These are phyloP conservation scores for Biscutella laevigata DNA, from an alignment of 441 rosid species.

Conservation along the genomic window DNA sequence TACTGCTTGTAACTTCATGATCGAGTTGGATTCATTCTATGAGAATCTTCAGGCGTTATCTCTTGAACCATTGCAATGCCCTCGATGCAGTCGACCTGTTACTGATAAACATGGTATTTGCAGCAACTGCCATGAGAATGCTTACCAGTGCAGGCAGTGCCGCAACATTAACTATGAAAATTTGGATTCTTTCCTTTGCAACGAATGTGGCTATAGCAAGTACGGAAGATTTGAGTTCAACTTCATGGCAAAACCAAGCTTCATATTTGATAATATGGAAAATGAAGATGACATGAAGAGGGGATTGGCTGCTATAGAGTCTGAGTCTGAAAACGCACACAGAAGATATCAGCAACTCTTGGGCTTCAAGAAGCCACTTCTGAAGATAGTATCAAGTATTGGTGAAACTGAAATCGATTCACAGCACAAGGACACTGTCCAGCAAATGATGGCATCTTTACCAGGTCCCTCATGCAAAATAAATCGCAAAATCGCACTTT, in stretches of 20 bases:
- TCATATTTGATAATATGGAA: constrained; percentile 97
- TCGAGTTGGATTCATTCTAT: constrained; percentile 99
- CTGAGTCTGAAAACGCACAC: constrained; percentile 99
- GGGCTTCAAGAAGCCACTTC: constrained; percentile 99
- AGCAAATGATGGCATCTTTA: constrained; percentile 99
- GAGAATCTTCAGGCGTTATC: constrained; percentile 99
- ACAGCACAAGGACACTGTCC: constrained; percentile 98
- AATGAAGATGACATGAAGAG: constrained; percentile 99
- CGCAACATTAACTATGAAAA: constrained; percentile 99
- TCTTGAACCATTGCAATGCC: constrained; percentile 98
- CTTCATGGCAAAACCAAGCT: constrained; percentile 99
- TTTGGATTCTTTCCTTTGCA: constrained; percentile 98
- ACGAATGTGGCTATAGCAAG: constrained; percentile 99
- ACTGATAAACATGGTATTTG: constrained; percentile 99
- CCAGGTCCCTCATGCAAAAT: constrained; percentile 99
- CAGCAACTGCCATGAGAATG: constrained; percentile 98
- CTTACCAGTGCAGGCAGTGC: constrained; percentile 99
- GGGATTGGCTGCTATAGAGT: constrained; percentile 97
- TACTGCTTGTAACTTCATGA: constrained; percentile 99
- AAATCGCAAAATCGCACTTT: constrained; percentile 98
- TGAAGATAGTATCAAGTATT: constrained; percentile 97
- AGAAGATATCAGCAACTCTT: constrained; percentile 99
- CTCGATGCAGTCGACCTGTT: constrained; percentile 98
- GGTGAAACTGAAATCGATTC: constrained; percentile 99
- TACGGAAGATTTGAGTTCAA: constrained; percentile 99